phyloP scores from a whole-genome alignment of 768 basidiomycete species.

The Rhodotorula diobovata region DNA sequence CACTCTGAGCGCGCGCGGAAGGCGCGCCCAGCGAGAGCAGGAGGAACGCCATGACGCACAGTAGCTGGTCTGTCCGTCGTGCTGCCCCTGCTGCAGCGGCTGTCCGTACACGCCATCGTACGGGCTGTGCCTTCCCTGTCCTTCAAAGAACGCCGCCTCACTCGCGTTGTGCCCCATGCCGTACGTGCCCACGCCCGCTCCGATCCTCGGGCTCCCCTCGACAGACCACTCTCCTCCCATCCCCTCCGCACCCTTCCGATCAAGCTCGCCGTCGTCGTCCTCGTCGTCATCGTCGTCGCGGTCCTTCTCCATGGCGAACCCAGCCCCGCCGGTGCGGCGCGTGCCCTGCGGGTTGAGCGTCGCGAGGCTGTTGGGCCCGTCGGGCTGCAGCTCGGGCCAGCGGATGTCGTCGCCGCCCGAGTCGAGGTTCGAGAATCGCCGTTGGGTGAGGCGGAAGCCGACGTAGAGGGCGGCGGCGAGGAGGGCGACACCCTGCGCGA shows the following conservation, averaged over 20 bases:
- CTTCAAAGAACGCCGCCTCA: slow-evolving; percentile 4
- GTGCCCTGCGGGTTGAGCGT: slow-evolving; percentile 27
- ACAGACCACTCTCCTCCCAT: neutral
- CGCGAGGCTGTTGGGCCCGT: slow-evolving; percentile 7
- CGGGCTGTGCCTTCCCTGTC: neutral
- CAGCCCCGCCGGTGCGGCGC: slow-evolving; percentile 23
- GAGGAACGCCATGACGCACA: slow-evolving; percentile 4
- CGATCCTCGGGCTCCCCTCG: slow-evolving; percentile 10
- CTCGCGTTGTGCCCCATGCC: slow-evolving; percentile 1
- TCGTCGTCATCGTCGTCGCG: neutral
- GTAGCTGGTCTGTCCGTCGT: neutral
- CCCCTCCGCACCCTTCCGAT: neutral
- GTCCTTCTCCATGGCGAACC: slow-evolving; percentile 30
- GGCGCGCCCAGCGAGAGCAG: too few relatives aligned
- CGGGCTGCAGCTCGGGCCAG: slow-evolving; percentile 23
- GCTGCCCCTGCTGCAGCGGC: neutral
- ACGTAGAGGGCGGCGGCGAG: slow-evolving; percentile 11
- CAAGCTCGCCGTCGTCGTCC: neutral
- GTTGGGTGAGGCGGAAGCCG: slow-evolving; percentile 11
- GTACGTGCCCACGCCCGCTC: neutral
- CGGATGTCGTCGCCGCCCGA: slow-evolving; percentile 3
- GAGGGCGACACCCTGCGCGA: slow-evolving; percentile 16
- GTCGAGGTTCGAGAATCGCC: slow-evolving; percentile 26
- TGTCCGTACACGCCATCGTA: slow-evolving; percentile 3
- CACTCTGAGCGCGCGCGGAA: too few relatives aligned